Evolutionary conservation across 768 basidiomycete species (phyloP).

Genomic region (Phylloporus arenicola): DNA sequence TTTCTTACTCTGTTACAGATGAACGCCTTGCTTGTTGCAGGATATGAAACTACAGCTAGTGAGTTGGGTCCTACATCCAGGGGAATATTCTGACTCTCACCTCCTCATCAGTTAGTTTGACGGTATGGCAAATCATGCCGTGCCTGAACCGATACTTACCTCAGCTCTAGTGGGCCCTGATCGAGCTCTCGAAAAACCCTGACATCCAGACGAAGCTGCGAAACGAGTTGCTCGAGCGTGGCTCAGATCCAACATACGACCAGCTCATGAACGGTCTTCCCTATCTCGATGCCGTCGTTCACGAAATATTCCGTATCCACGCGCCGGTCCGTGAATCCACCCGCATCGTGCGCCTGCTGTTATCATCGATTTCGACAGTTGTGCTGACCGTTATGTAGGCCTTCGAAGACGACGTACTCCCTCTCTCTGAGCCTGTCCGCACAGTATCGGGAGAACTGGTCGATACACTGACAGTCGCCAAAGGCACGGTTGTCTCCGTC

Average conservation of each 20-base stretch:
- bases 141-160: neutral
- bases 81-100: neutral
- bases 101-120: constrained; percentile 13
- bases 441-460: constrained; percentile 38
- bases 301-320: constrained; percentile 43
- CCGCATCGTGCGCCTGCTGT: constrained; percentile 6
- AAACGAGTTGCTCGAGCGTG: constrained; percentile 42
- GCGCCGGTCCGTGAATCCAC: constrained; percentile 30
- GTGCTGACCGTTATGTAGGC: constrained; percentile 29
- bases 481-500: constrained; percentile 40
- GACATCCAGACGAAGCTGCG: constrained; percentile 46
- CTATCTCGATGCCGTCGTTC: constrained; percentile 49
- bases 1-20: constrained; percentile 10
- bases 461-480: constrained; percentile 38
- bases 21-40: constrained; percentile 17
- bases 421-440: constrained; percentile 45
- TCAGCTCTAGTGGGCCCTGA: constrained; percentile 46
- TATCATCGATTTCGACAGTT: neutral
- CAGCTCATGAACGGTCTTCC: constrained; percentile 46
- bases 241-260: constrained; percentile 49
- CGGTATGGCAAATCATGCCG: constrained; percentile 3
- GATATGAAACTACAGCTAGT: constrained; percentile 23
- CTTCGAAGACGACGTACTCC: constrained; percentile 51
- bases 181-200: constrained; percentile 45
- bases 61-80: neutral